A percentile compares a stretch with the other conserved stretches of the same genome.
Conservation (phyloP, 1,139 yeast species). For the Kurtzmaniella natalensis region DNA sequence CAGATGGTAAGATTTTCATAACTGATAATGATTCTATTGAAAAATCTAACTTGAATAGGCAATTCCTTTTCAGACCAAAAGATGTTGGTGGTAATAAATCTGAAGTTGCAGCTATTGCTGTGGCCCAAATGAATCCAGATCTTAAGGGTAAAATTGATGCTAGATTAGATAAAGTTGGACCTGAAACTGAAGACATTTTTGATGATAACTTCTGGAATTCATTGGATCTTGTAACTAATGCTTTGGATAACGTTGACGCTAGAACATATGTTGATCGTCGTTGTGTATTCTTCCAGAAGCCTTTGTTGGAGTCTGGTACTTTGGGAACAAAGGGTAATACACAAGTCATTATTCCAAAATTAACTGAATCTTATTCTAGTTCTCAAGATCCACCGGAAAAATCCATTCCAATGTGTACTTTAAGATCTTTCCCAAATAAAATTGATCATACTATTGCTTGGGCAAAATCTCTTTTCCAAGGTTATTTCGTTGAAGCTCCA, state of each 20-base stretch:
- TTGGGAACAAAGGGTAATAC: conserved; percentile 98
- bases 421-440: conserved; percentile 95
- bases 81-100: conserved; percentile 93
- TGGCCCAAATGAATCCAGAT: conserved; percentile 78
- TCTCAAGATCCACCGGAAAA: conserved; percentile 99
- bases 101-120: conserved; percentile 87
- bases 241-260: conserved; percentile 95
- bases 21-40: conserved; percentile 97
- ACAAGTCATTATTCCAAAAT: conserved; percentile 87
- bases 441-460: conserved; percentile 99
- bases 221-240: conserved; percentile 89
- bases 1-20: conserved; percentile 74
- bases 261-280: conserved; percentile 97
- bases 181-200: conserved; percentile 85
- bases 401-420: conserved; percentile 93
- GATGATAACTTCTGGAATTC: conserved; percentile 82
- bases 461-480: conserved; percentile 95
- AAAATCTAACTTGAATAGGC: conserved; percentile 92
- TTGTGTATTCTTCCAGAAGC: conserved; percentile 88
- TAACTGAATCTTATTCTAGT: conserved; percentile 93
- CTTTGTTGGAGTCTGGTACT: conserved; percentile 93
- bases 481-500: conserved; percentile 85
- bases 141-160: conserved; percentile 73
- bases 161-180: conserved; percentile 82
- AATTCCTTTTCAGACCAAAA: conserved; percentile 86